A percentile compares a stretch with the other conserved stretches of the same genome.
phyloP scores from a whole-genome alignment of 352 stramenopile genomes.

The Blastocystis sp. region DNA sequence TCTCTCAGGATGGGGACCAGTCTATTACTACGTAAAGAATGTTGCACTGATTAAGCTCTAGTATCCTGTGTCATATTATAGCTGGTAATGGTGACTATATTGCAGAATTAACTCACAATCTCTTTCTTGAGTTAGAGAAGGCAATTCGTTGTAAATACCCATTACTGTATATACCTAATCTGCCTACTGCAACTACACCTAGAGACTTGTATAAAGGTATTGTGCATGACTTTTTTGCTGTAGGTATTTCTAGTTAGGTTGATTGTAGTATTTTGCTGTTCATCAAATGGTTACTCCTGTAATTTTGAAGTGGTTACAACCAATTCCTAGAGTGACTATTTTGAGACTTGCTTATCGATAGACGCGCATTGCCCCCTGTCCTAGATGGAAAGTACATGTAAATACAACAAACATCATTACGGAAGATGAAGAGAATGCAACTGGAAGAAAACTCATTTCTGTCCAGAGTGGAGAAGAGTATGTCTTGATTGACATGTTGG shows the following conservation, averaged over 20 bases:
- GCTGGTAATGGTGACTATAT: constrained; percentile 48
- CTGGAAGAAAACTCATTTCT: constrained; percentile 1
- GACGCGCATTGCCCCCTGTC: constrained; percentile 36
- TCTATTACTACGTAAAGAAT: not conserved
- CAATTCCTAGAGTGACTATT: constrained; percentile 19
- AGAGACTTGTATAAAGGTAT: constrained; percentile 38
- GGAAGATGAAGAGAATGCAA: not conserved
- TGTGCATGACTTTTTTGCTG: constrained; percentile 54
- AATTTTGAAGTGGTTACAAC: constrained; percentile 41
- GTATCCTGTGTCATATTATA: constrained; percentile 44
- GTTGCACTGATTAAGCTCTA: not conserved
- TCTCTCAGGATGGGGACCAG: not conserved
- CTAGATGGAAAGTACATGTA: constrained; percentile 1
- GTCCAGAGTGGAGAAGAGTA: constrained; percentile 40
- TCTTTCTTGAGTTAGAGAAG: constrained; percentile 11
- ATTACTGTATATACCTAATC: not conserved
- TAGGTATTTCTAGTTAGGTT: not conserved
- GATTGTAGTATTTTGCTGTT: constrained; percentile 40
- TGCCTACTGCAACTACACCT: not conserved
- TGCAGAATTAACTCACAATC: not conserved
- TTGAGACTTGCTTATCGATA: not conserved
- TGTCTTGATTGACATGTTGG: constrained; percentile 23
- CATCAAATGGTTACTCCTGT: constrained; percentile 56
- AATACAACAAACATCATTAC: constrained; percentile 37
- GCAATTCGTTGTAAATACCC: constrained; percentile 1